Conservation (phyloP, 2,329 filamentous ascomycete species). For the Fusarium chuoi region DNA sequence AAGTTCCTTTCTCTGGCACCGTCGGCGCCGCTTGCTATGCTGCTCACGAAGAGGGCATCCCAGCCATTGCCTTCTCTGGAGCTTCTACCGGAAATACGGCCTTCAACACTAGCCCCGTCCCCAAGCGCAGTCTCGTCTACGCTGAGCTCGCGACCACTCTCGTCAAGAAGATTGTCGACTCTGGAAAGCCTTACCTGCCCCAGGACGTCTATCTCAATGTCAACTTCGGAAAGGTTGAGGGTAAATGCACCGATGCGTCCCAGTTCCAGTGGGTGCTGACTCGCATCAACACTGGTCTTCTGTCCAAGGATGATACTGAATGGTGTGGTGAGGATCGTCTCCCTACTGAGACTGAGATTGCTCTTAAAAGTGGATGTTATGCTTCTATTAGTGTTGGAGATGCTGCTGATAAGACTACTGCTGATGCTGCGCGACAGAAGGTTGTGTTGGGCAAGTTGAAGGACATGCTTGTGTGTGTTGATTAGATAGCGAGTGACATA, state of each 20-base stretch:
- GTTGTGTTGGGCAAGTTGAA: constrained; percentile 47
- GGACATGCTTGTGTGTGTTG: constrained; percentile 46
- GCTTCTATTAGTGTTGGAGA: constrained; percentile 72
- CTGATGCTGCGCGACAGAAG: constrained; percentile 45
- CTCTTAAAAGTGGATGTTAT: constrained; percentile 64
- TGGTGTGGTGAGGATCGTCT: constrained; percentile 66
- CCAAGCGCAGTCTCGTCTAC: constrained; percentile 68
- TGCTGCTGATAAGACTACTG: constrained; percentile 68
- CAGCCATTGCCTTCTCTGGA: constrained; percentile 76
- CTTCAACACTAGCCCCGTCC: constrained; percentile 64
- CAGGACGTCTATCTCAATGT: constrained; percentile 72
- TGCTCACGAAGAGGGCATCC: constrained; percentile 63
- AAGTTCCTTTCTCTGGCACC: constrained; percentile 71
- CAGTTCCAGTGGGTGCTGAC: constrained; percentile 73
- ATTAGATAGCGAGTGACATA: neutral
- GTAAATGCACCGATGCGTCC: constrained; percentile 59
- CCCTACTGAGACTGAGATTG: constrained; percentile 68
- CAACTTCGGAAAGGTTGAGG: constrained; percentile 69
- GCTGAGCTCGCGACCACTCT: constrained; percentile 69
- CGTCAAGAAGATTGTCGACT: constrained; percentile 63
- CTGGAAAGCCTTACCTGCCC: constrained; percentile 72
- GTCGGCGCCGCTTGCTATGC: constrained; percentile 73
- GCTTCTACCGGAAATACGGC: constrained; percentile 59
- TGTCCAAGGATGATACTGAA: constrained; percentile 64
- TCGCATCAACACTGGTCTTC: constrained; percentile 66